Base-by-base conservation (phyloP, 2,329 filamentous ascomycete species). In the Trichocomaceae sp. region DNA sequence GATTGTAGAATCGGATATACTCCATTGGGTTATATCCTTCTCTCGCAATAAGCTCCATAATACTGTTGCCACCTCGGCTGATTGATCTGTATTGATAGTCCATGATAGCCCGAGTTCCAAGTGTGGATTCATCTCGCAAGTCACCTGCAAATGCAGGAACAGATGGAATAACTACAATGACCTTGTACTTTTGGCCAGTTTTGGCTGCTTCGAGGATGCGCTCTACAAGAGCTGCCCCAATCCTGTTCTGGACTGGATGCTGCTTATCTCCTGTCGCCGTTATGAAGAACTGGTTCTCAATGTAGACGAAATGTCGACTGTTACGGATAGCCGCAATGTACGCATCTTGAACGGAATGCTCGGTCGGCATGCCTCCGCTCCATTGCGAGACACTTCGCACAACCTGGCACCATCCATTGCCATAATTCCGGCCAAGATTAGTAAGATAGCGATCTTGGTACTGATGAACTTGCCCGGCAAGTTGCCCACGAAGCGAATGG, bases 201-300 rank as follows among this genome's bases (percentile, higher is more conserved):
- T 90, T 86, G 2, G 81, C 84, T 7, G 93, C 92, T 37, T 82
- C 80, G 3, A 96, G 81, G 22, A 91, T 86, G 1, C 92, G 90
- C 55, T 99, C 90, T 2, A 96, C 93, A 50, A 99, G 96, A 3
- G 93, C 86, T 26, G 80, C 80, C n/a, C 93, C 93, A 47, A 99
- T 88, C 49, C 85, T 87, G 68, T 99, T 99, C 69, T 90, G 84
- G 20, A 99, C 84, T 0, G 92, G 92, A 3, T 80, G 77, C 69
- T 96, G 91, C 15, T 95, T 74, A 17, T 93, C 85, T 8, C 90
- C 88, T 0, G 93, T 97, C 0, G 93, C 88, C 0, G 90, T 95
- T 67, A 95, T 97, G 78, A 97, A 99, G 76, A 97, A 97, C 67
- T 99, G 93, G 64, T 99, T 97, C 70, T 99, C 93, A 56, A 99